Conservation (phyloP, 1,284 basidiomycete species). For the Austroboletus niveus region DNA sequence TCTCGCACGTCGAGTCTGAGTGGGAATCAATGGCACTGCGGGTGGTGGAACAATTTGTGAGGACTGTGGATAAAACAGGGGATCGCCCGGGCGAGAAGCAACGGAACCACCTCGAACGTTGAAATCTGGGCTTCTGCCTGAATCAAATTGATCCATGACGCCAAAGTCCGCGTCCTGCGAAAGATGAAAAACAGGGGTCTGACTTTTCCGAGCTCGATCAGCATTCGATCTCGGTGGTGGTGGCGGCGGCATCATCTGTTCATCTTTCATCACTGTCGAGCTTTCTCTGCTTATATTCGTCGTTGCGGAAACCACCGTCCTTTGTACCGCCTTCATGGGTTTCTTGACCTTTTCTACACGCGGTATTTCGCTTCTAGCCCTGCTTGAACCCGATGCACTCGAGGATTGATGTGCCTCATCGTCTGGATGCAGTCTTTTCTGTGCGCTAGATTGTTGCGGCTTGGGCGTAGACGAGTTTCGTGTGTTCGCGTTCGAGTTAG, state of each 20-base stretch:
- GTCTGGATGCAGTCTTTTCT: conserved; percentile 35
- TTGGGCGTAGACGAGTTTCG: conserved; percentile 22
- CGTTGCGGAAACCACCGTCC: conserved; percentile 36
- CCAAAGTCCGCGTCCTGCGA: conserved; percentile 21
- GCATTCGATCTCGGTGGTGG: conserved; percentile 23
- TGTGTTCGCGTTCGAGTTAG: conserved; percentile 20
- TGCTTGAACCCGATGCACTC: conserved; percentile 24
- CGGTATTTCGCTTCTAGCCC: conserved; percentile 34
- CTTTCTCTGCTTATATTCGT: conserved; percentile 11
- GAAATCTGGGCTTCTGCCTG: not conserved
- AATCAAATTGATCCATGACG: conserved; percentile 8
- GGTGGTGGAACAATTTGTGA: conserved; percentile 24
- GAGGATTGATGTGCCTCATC: conserved; percentile 32
- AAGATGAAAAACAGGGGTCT: conserved; percentile 7
- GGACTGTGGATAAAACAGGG: conserved; percentile 29
- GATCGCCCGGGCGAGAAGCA: conserved; percentile 5
- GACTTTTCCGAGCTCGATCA: conserved; percentile 10
- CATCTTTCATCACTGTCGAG: conserved; percentile 15
- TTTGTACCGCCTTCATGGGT: conserved; percentile 59
- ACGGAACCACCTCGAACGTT: not conserved
- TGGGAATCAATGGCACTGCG: not conserved
- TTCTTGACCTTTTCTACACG: conserved; percentile 41
- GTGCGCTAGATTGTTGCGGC: conserved; percentile 34
- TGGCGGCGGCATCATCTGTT: conserved; percentile 28
- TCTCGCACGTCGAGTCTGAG: conserved; percentile 19